Evolutionary conservation across 495 filamentous ascomycete species (phyloP).

Genomic region (Filosporella fistucella): DNA sequence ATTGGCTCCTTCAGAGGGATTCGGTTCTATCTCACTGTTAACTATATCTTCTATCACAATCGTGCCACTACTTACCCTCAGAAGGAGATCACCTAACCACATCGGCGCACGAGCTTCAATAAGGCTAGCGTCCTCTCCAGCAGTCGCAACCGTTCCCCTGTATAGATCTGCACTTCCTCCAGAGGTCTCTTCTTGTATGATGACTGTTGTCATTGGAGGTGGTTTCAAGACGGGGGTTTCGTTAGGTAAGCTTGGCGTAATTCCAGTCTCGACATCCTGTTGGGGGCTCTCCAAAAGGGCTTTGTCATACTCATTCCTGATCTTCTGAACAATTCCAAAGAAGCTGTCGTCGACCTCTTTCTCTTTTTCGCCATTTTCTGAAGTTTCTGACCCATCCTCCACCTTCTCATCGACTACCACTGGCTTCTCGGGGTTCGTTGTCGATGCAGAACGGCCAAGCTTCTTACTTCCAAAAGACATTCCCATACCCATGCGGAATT

Average conservation of each 20-base stretch:
- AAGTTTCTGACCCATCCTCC: slow-evolving; percentile 38
- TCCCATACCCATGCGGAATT: slow-evolving; percentile 81
- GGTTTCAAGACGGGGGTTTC: slow-evolving; percentile 84
- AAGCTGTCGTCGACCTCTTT: slow-evolving; percentile 82
- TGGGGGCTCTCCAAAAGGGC: slow-evolving; percentile 27
- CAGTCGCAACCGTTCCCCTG: slow-evolving; percentile 73
- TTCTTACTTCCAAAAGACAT: slow-evolving; percentile 81
- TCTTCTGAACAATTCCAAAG: slow-evolving; percentile 70
- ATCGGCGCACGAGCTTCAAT: slow-evolving; percentile 81
- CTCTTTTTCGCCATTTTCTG: slow-evolving; percentile 67
- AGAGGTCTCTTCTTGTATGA: slow-evolving; percentile 92
- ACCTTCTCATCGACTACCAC: slow-evolving; percentile 63
- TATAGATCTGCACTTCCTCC: slow-evolving; percentile 92
- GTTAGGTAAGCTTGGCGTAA: slow-evolving; percentile 72
- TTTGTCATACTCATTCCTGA: slow-evolving; percentile 69
- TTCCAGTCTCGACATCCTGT: slow-evolving; percentile 61
- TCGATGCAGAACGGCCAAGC: slow-evolving; percentile 66
- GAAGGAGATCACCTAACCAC: slow-evolving; percentile 89
- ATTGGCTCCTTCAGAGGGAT: slow-evolving; percentile 85
- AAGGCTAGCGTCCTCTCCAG: slow-evolving; percentile 72
- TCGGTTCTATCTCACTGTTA: slow-evolving; percentile 56
- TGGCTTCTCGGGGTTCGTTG: slow-evolving; percentile 62
- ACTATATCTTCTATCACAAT: slow-evolving; percentile 3
- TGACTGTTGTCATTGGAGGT: slow-evolving; percentile 74
- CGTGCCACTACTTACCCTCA: slow-evolving; percentile 48